These are phyloP conservation scores for Arabis hirsuta DNA, from an alignment of 345 rosid species.

Conservation along the genomic window DNA sequence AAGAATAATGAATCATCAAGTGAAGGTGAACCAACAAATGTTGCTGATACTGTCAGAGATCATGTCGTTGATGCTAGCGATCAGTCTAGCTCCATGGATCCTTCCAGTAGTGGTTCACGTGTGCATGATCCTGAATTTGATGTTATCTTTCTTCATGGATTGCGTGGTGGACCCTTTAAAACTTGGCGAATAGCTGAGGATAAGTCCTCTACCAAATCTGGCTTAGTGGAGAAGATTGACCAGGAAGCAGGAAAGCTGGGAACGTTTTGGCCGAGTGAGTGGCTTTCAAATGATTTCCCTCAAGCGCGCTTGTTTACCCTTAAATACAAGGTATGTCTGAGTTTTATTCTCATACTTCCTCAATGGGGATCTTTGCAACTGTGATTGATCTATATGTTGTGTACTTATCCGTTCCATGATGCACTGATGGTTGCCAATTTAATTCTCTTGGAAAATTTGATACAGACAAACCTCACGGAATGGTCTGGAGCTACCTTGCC, in stretches of 20 bases:
- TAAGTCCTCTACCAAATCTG: slow-evolving; percentile 89
- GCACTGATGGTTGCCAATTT: slow-evolving; percentile 21
- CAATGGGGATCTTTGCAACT: slow-evolving; percentile 5
- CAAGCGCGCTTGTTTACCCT: slow-evolving; percentile 84
- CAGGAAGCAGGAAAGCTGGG: slow-evolving; percentile 97
- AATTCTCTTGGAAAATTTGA: slow-evolving; percentile 33
- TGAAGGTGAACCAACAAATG: slow-evolving; percentile 44
- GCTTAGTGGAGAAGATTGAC: slow-evolving; percentile 95
- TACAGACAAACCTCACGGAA: slow-evolving; percentile 91
- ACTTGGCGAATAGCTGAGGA: slow-evolving; percentile 94
- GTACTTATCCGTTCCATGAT: slow-evolving; percentile 4
- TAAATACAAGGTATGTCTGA: slow-evolving; percentile 84
- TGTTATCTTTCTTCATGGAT: slow-evolving; percentile 91
- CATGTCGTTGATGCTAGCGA: slow-evolving; percentile 41
- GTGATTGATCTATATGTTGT: slow-evolving; percentile 11
- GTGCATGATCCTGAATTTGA: slow-evolving; percentile 66
- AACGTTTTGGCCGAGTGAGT: slow-evolving; percentile 98
- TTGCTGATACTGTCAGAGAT: slow-evolving; percentile 34
- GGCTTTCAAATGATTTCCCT: slow-evolving; percentile 92
- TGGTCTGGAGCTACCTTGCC: slow-evolving; percentile 98
- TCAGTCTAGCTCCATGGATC: slow-evolving; percentile 45
- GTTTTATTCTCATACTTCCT: slow-evolving; percentile 29
- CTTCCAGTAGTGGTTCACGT: slow-evolving; percentile 42
- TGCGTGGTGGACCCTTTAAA: slow-evolving; percentile 95
- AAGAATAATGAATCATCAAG: slow-evolving; percentile 34